These are phyloP conservation scores for Aplosporella prunicola DNA, from an alignment of 2,329 filamentous ascomycete species.

Conservation along the genomic window DNA sequence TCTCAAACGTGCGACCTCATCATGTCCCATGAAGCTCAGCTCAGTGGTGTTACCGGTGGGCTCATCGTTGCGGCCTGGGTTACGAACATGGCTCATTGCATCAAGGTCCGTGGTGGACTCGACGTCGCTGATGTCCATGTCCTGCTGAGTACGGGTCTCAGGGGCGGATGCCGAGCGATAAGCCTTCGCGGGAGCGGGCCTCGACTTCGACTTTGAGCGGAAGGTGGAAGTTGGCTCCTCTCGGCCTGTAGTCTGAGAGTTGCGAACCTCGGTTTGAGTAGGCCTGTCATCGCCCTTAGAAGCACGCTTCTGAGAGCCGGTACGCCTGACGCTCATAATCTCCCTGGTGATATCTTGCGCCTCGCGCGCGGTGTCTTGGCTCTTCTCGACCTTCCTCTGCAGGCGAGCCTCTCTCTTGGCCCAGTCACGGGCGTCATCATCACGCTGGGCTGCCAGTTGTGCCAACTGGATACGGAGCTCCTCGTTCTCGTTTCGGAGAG, in stretches of 20 bases:
- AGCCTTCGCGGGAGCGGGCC: neutral
- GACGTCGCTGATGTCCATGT: conserved; percentile 21
- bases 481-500: conserved; percentile 32
- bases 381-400: conserved; percentile 25
- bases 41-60: conserved; percentile 35
- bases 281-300: conserved; percentile 1
- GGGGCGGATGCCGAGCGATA: conserved; percentile 11
- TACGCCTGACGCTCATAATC: conserved; percentile 19
- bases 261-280: neutral
- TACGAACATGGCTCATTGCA: conserved; percentile 6
- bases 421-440: conserved; percentile 26
- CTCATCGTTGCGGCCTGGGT: neutral
- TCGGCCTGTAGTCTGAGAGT: conserved; percentile 2
- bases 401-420: conserved; percentile 23
- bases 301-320: conserved; percentile 15
- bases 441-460: conserved; percentile 24
- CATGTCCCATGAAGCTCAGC: conserved; percentile 45
- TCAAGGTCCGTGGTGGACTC: conserved; percentile 31
- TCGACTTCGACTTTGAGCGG: conserved; percentile 10
- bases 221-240: conserved; percentile 2
- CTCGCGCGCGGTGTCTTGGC: conserved; percentile 20
- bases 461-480: conserved; percentile 30
- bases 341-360: conserved; percentile 25
- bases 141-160: neutral
- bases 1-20: conserved; percentile 45